A percentile compares a stretch with the other conserved stretches of the same genome.
Conservation (phyloP, 1,284 basidiomycete genomes). For the Ustilago cynodontis region DNA sequence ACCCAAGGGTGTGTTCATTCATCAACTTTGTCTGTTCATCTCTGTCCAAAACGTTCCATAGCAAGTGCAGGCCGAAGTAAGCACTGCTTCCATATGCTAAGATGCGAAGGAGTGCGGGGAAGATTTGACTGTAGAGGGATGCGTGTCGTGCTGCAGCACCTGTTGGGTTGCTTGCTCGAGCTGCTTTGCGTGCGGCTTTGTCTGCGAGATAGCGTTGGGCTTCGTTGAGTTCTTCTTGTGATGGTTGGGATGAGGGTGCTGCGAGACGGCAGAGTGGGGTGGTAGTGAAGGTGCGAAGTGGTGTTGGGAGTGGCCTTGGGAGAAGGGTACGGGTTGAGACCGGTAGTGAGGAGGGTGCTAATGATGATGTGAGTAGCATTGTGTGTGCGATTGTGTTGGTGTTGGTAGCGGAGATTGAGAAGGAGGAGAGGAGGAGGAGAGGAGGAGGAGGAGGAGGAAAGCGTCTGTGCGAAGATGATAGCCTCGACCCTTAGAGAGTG, state of each 20-base stretch:
- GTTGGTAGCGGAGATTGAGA: no score
- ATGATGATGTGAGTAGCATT: constrained; percentile 8
- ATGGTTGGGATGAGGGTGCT: constrained; percentile 5
- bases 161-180: constrained; percentile 20
- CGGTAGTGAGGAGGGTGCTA: background rate
- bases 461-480: constrained; percentile 7
- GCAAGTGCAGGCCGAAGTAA: constrained; percentile 66
- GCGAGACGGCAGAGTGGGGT: constrained; percentile 11
- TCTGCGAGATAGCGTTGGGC: constrained; percentile 41
- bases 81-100: constrained; percentile 64
- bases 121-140: constrained; percentile 62
- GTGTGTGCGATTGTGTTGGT: background rate
- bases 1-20: constrained; percentile 26
- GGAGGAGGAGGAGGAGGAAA: background rate
- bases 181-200: constrained; percentile 35
- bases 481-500: background rate
- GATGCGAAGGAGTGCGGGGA: constrained; percentile 62
- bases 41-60: constrained; percentile 59
- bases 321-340: background rate
- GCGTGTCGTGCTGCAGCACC: constrained; percentile 49
- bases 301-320: background rate
- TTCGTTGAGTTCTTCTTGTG: constrained; percentile 37
- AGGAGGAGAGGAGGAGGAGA: background rate
- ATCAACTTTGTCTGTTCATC: constrained; percentile 53
- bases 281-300: constrained; percentile 8